Percentiles rank a stretch among this genome's conserved stretches.
These are phyloP conservation scores for Kazachstania sp. DNA, from an alignment of 1,139 yeast species.

Conservation along the genomic window DNA sequence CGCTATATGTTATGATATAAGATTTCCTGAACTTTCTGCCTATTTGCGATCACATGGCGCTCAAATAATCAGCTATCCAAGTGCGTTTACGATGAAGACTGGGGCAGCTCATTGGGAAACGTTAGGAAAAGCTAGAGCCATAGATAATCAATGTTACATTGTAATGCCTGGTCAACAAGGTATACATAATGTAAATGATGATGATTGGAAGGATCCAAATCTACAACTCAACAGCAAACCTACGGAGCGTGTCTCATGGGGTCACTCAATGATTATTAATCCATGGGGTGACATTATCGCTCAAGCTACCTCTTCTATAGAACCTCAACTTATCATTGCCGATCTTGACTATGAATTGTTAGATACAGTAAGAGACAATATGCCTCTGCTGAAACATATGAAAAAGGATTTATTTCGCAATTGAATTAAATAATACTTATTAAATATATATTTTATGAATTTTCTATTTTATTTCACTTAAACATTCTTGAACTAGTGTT, in stretches of 20 bases:
- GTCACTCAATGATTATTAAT: conserved; percentile 75
- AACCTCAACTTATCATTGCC: conserved; percentile 55
- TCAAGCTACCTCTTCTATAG: conserved; percentile 35
- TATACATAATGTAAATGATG: conserved; percentile 42
- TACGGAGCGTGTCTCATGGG: conserved; percentile 57
- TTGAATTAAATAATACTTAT: background rate
- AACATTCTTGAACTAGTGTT: conserved; percentile 2
- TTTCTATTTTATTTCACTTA: background rate
- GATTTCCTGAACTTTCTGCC: conserved; percentile 79
- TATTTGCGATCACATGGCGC: conserved; percentile 66
- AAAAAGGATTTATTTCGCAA: conserved; percentile 37
- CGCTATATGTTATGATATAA: conserved; percentile 77
- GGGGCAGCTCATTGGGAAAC: conserved; percentile 88
- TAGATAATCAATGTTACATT: conserved; percentile 81
- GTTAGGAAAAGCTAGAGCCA: conserved; percentile 73
- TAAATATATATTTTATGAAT: background rate
- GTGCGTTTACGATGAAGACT: conserved; percentile 86
- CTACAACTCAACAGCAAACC: conserved; percentile 4
- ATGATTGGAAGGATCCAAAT: conserved; percentile 1
- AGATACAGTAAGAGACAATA: conserved; percentile 45
- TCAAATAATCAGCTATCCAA: conserved; percentile 68
- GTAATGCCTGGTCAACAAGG: conserved; percentile 92
- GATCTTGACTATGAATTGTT: conserved; percentile 55
- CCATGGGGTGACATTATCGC: conserved; percentile 86
- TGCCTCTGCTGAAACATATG: conserved; percentile 72